Evolutionary conservation across 2,329 filamentous ascomycete genomes (phyloP).

Genomic region (Xylaria hypoxylon): DNA sequence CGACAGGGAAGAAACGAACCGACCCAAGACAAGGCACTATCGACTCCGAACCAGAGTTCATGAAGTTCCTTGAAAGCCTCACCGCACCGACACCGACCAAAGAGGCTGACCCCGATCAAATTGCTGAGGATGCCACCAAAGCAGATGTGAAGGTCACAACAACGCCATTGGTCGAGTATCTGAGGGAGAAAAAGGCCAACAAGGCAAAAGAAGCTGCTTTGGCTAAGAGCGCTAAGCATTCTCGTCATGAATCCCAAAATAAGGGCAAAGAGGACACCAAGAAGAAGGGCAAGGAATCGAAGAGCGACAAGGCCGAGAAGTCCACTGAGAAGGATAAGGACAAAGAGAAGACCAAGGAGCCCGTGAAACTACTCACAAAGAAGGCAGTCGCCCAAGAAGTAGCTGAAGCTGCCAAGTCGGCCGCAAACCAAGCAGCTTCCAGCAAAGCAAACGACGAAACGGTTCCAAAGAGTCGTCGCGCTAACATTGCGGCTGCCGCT

Average conservation of each 20-base stretch:
- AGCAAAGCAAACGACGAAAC: conserved; percentile 50
- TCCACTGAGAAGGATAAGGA: conserved; percentile 68
- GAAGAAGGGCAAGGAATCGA: conserved; percentile 71
- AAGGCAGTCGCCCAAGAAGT: conserved; percentile 64
- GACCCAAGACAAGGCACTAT: conserved; percentile 94
- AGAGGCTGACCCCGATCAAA: conserved; percentile 61
- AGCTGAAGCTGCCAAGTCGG: conserved; percentile 59
- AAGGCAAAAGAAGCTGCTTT: conserved; percentile 68
- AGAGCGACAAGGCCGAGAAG: conserved; percentile 72
- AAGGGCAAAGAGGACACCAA: conserved; percentile 67
- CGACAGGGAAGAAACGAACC: conserved; percentile 76
- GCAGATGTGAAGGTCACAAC: conserved; percentile 74
- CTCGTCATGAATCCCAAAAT: conserved; percentile 64
- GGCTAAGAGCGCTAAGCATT: conserved; percentile 68
- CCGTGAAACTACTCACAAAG: conserved; percentile 73
- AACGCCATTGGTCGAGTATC: conserved; percentile 89
- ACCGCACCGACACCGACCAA: conserved; percentile 72
- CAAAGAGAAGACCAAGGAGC: conserved; percentile 66
- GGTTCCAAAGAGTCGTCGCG: conserved; percentile 66
- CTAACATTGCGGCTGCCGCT: conserved; percentile 72
- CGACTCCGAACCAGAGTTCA: conserved; percentile 95
- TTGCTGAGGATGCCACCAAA: conserved; percentile 61
- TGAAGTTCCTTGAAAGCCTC: conserved; percentile 88
- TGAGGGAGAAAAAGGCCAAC: conserved; percentile 91
- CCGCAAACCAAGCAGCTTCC: conserved; percentile 52